Evolutionary conservation across 2,329 filamentous ascomycete species (phyloP).

Genomic region (Trichoderma harzianum): DNA sequence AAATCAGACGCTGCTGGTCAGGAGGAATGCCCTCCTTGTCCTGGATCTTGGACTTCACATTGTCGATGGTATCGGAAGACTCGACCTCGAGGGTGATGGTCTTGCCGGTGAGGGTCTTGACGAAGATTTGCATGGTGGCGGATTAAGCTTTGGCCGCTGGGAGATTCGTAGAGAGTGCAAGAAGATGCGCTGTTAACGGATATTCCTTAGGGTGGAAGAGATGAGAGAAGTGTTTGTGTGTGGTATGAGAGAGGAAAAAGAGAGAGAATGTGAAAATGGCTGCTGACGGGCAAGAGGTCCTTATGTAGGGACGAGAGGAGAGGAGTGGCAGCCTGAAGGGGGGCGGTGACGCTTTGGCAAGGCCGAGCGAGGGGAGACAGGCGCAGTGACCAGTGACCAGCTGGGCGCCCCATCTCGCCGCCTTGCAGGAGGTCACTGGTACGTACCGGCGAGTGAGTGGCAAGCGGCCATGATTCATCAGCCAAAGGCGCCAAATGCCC

Average conservation of each 20-base stretch:
- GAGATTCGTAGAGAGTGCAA: constrained; percentile 19
- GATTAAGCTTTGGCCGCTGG: constrained; percentile 23
- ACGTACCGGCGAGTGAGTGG: constrained; percentile 2
- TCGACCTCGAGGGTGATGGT: constrained; percentile 65
- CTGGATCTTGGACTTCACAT: constrained; percentile 97
- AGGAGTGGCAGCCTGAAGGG: constrained; percentile 22
- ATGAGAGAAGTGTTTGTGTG: background rate
- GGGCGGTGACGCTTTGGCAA: constrained; percentile 22
- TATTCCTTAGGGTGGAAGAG: background rate
- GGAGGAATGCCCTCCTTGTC: constrained; percentile 98
- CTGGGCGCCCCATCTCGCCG: background rate
- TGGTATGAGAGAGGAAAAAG: constrained; percentile 11
- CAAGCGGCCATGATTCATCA: constrained; percentile 34
- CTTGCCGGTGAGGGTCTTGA: constrained; percentile 88
- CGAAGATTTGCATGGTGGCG: constrained; percentile 90
- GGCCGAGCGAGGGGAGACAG: constrained; percentile 27
- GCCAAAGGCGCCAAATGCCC: constrained; percentile 33
- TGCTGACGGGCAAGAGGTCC: constrained; percentile 26
- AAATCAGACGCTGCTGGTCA: constrained; percentile 94
- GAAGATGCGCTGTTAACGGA: constrained; percentile 10
- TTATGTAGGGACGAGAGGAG: constrained; percentile 27
- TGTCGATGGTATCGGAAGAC: constrained; percentile 90
- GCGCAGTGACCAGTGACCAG: constrained; percentile 32
- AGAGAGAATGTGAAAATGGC: constrained; percentile 23
- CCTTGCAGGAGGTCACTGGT: constrained; percentile 3